Base-by-base conservation (phyloP, 495 filamentous ascomycete genomes). In the Lasiosphaeria hispida region DNA sequence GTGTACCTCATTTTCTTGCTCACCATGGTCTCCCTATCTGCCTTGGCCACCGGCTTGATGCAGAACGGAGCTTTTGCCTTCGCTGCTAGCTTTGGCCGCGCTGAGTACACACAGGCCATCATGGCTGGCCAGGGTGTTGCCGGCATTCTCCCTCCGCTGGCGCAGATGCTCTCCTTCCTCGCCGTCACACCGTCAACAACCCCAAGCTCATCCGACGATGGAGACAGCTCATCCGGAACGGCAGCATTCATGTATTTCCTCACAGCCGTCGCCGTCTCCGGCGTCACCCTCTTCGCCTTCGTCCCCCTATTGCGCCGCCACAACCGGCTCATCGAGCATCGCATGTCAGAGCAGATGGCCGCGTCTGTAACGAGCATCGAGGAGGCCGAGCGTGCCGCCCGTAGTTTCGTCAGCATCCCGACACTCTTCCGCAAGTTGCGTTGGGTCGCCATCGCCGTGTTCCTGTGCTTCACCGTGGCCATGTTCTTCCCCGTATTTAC, bases 401-500 rank as follows among this genome's bases (percentile, higher is more conserved):
- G 82, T 51, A 87, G 84, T 59, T 73, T 78, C 7, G 81, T 96
- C 23, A 76, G 84, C 57, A 79, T 96, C 57, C 73, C 75, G 64
- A 77, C 72, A 0, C 79, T 96, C 11, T 83, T 91, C 68, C 69
- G 74, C 40, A 96, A 95, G 63, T 78, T 97, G 30, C 81, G 79
- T 63, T 92, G 85, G 79, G 72, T 89, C 10, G 78, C 89, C 1
- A 70, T 77, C 35, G 78, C 89, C 0, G 85, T 96, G 18, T 90
- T 89, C 69, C 60, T 90, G 48, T 89, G 84, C 66, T 97, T 96
- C 67, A 71, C 76, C 40, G 72, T 96, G 23, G 91, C 93, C 36
- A 97, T 98, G 95, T 82, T 91, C 60, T 97, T 92, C 72, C 94
- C 94, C 0, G 89, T 97, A 41, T 96, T 91, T 74, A 97, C 94